Conservation (phyloP, 2,329 filamentous ascomycete genomes). For the Cladophialophora exuberans region DNA sequence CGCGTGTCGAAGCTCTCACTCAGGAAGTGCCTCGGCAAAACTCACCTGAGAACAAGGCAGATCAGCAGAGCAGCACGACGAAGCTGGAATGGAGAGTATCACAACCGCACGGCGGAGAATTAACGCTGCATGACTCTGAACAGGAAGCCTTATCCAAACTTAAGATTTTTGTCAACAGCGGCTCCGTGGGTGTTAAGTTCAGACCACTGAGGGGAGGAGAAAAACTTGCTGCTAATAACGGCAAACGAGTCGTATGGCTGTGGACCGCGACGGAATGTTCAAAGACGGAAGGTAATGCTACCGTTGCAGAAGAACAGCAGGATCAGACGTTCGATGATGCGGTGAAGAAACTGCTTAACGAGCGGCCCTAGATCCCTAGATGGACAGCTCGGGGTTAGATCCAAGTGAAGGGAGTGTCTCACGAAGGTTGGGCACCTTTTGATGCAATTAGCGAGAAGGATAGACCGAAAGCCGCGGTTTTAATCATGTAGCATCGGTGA, state of each 20-base stretch:
- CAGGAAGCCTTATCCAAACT: constrained; percentile 20
- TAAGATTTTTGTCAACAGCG: constrained; percentile 16
- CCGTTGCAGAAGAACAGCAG: not conserved
- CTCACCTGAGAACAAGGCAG: not conserved
- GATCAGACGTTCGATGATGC: constrained; percentile 16
- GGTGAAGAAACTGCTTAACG: constrained; percentile 7
- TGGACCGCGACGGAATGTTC: constrained; percentile 21
- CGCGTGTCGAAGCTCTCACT: constrained; percentile 9
- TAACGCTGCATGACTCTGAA: constrained; percentile 16
- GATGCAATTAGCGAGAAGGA: no score
- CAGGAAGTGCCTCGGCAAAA: no score
- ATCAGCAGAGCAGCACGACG: not conserved
- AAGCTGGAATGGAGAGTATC: constrained; percentile 17
- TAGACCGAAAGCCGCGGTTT: no score
- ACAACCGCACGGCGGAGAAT: constrained; percentile 25
- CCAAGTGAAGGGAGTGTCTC: no score
- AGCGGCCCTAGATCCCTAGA: not conserved
- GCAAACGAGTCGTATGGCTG: constrained; percentile 21
- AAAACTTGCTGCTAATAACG: not conserved
- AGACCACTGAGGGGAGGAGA: not conserved
- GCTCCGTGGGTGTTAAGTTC: constrained; percentile 16
- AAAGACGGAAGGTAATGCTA: constrained; percentile 14
- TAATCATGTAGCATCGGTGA: no score
- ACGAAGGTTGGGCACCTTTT: no score
- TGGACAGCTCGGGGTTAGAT: no score